phyloP scores from a whole-genome alignment of 305 asterid genomes.

The Galium porrigens region DNA sequence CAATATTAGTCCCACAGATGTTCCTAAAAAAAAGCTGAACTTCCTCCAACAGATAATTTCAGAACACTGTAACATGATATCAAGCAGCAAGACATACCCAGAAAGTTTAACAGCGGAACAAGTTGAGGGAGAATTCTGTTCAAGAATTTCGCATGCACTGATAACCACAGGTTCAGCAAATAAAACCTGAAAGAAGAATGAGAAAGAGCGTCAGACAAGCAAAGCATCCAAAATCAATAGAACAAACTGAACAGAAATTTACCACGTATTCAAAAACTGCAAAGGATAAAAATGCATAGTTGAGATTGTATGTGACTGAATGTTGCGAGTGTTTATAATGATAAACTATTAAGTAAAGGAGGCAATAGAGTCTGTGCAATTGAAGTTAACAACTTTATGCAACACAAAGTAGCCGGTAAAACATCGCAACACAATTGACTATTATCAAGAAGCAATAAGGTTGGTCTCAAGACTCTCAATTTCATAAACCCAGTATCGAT shows the following conservation, averaged over 20 bases:
- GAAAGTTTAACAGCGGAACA: conserved; percentile 63
- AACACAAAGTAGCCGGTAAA: neutral
- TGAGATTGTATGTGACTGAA: neutral
- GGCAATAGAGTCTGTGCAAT: neutral
- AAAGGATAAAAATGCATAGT: neutral
- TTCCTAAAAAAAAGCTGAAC: neutral
- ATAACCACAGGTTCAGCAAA: conserved; percentile 71
- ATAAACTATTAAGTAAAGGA: neutral
- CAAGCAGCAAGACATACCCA: conserved; percentile 42
- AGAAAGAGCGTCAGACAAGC: neutral
- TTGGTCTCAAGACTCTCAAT: no score
- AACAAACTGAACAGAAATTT: neutral
- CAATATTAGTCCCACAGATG: neutral
- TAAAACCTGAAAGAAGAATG: conserved; percentile 42
- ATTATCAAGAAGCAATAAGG: neutral
- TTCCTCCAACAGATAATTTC: neutral
- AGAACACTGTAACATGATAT: conserved; percentile 1
- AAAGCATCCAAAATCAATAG: neutral
- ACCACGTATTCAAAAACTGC: neutral
- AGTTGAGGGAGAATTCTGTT: conserved; percentile 71
- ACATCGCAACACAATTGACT: neutral
- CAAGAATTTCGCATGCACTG: conserved; percentile 83
- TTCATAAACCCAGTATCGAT: neutral
- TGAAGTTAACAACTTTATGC: neutral
- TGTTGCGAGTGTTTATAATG: neutral